These are phyloP conservation scores for Stagonosporopsis rhizophila DNA, from an alignment of 2,329 filamentous ascomycete genomes.

Conservation along the genomic window DNA sequence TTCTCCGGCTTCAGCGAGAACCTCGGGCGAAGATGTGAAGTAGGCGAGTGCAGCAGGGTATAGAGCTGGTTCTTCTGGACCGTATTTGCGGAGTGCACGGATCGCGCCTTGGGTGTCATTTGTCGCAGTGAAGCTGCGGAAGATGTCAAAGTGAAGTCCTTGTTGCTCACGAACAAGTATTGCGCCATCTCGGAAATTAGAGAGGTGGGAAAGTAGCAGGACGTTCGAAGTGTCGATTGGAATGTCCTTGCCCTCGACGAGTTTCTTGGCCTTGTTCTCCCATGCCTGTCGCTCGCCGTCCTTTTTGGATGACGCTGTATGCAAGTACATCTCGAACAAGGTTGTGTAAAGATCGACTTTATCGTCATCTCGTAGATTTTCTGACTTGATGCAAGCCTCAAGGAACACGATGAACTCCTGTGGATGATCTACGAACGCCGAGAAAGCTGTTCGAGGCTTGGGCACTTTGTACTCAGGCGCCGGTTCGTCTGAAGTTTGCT, in stretches of 20 bases:
- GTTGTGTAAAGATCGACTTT: conserved; percentile 91
- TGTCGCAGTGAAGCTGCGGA: conserved; percentile 91
- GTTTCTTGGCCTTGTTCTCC: conserved; percentile 87
- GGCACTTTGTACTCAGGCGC: conserved; percentile 75
- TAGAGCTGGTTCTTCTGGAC: conserved; percentile 85
- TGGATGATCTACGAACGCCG: conserved; percentile 93
- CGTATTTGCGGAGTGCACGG: conserved; percentile 88
- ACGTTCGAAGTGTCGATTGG: conserved; percentile 96
- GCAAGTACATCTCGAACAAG: conserved; percentile 96
- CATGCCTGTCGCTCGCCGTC: conserved; percentile 76
- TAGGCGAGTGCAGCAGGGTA: conserved; percentile 94
- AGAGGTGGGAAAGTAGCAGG: conserved; percentile 87
- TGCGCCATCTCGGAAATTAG: conserved; percentile 87
- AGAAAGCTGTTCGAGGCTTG: conserved; percentile 87
- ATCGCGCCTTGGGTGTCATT: conserved; percentile 92
- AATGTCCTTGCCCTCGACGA: conserved; percentile 79
- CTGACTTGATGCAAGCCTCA: conserved; percentile 81
- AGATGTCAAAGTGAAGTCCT: conserved; percentile 91
- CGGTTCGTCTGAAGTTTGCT: conserved; percentile 60
- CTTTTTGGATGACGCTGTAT: conserved; percentile 80
- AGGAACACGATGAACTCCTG: conserved; percentile 92
- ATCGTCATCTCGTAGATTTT: conserved; percentile 74
- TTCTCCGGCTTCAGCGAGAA: conserved; percentile 84
- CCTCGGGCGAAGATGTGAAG: conserved; percentile 82
- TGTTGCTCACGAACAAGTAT: conserved; percentile 93